Conservation (phyloP, 768 basidiomycete genomes). For the Lactifluus rugatus region DNA sequence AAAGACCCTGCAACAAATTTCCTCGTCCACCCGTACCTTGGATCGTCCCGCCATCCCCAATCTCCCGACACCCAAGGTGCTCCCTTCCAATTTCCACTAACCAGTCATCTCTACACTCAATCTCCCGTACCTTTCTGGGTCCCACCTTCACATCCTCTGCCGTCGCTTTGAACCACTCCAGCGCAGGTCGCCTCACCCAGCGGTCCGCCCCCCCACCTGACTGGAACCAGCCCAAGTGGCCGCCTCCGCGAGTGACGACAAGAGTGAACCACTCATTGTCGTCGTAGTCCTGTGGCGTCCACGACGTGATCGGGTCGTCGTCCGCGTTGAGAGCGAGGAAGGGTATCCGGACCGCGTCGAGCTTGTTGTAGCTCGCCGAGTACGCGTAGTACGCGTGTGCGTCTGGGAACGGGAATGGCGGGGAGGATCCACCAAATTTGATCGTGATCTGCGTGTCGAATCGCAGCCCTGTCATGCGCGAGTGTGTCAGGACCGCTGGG, state of each 20-base stretch:
- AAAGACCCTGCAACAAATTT: no score
- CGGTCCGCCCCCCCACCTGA: constrained; percentile 29
- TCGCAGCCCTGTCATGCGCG: constrained; percentile 42
- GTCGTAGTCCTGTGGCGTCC: constrained; percentile 47
- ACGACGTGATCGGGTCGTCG: constrained; percentile 74
- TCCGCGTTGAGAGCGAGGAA: constrained; percentile 66
- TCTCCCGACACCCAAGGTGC: constrained; percentile 48
- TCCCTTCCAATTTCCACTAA: constrained; percentile 42
- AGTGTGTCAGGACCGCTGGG: constrained; percentile 34
- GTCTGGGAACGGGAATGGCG: constrained; percentile 38
- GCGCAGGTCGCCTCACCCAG: constrained; percentile 63
- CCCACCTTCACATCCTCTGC: constrained; percentile 42
- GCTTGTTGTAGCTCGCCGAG: constrained; percentile 52
- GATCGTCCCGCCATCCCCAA: constrained; percentile 37
- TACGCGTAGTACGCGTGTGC: constrained; percentile 41
- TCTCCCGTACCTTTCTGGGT: constrained; percentile 24
- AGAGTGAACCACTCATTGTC: constrained; percentile 47
- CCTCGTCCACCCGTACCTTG: not conserved
- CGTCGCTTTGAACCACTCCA: constrained; percentile 62
- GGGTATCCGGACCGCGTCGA: constrained; percentile 56
- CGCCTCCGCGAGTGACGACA: constrained; percentile 48
- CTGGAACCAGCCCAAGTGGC: constrained; percentile 77
- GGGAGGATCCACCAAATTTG: constrained; percentile 51
- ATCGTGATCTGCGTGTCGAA: constrained; percentile 60
- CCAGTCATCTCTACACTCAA: constrained; percentile 48